Evolutionary conservation across 441 rosid species (phyloP).

Genomic region (Adansonia rubrostipa): DNA sequence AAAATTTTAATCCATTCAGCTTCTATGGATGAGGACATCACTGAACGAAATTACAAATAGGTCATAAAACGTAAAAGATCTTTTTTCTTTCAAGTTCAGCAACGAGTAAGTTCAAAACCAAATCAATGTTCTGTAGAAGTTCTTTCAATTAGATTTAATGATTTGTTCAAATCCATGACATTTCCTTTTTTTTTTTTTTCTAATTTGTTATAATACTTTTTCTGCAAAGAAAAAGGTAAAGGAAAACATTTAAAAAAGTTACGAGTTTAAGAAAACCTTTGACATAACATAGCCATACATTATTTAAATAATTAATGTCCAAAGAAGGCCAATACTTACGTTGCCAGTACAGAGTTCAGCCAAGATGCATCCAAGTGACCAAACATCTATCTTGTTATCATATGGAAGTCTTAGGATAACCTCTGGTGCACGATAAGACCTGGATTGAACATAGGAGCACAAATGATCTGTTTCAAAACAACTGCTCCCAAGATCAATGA

Average conservation of each 20-base stretch:
- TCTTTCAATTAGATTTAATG: neutral
- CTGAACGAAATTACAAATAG: neutral
- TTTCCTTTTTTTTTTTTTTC: neutral
- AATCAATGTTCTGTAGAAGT: neutral
- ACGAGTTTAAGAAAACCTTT: neutral
- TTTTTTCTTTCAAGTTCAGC: neutral
- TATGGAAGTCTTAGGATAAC: slow-evolving; percentile 91
- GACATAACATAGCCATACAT: neutral
- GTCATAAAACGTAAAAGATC: neutral
- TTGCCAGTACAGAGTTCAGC: slow-evolving; percentile 97
- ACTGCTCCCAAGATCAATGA: slow-evolving; percentile 98
- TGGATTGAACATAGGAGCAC: slow-evolving; percentile 95
- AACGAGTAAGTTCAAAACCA: slow-evolving; percentile 17
- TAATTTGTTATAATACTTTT: neutral
- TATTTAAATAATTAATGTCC: neutral
- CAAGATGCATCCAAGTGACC: slow-evolving; percentile 99
- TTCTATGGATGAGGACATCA: neutral
- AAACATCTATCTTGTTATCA: slow-evolving; percentile 88
- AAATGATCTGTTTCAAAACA: slow-evolving; percentile 97
- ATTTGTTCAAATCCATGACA: neutral
- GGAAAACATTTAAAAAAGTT: neutral
- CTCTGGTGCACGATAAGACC: slow-evolving; percentile 98
- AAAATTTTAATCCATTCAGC: neutral
- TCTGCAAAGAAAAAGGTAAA: neutral
- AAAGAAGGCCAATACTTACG: slow-evolving; percentile 58